Evolutionary conservation across 768 basidiomycete species (phyloP).

Genomic region (Mycena rebaudengoi): DNA sequence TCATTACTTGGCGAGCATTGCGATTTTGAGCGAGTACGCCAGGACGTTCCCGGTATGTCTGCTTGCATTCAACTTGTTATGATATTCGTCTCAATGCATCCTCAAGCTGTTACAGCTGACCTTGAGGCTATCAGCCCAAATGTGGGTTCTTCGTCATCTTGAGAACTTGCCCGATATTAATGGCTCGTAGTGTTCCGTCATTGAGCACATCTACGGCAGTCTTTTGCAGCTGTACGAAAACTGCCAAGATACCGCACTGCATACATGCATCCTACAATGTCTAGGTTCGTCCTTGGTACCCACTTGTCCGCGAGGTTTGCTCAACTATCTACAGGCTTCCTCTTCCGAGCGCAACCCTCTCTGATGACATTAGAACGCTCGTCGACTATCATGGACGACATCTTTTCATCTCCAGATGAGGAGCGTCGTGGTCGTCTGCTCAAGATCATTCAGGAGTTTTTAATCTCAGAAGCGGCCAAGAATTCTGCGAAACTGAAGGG

Average conservation of each 20-base stretch:
- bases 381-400: constrained; percentile 86
- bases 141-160: constrained; percentile 38
- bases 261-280: constrained; percentile 83
- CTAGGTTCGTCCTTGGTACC: constrained; percentile 62
- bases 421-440: constrained; percentile 79
- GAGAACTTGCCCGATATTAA: background rate
- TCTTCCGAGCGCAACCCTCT: constrained; percentile 92
- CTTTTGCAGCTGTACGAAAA: constrained; percentile 80
- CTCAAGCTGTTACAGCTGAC: constrained; percentile 61
- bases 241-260: constrained; percentile 62
- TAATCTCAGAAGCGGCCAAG: constrained; percentile 84
- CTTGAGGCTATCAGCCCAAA: constrained; percentile 62
- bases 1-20: constrained; percentile 90
- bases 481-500: constrained; percentile 78
- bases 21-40: constrained; percentile 81
- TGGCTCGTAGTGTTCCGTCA: constrained; percentile 67
- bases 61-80: background rate
- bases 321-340: constrained; percentile 66
- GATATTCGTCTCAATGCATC: background rate
- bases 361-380: constrained; percentile 87
- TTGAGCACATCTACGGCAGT: constrained; percentile 82
- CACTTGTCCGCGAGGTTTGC: background rate
- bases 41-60: constrained; percentile 64
- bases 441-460: constrained; percentile 91
- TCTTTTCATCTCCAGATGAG: constrained; percentile 79